A percentile compares a stretch with the other conserved stretches of the same genome.
Evolutionary conservation across 768 basidiomycete species (phyloP).

Genomic region (Collybia nuda): DNA sequence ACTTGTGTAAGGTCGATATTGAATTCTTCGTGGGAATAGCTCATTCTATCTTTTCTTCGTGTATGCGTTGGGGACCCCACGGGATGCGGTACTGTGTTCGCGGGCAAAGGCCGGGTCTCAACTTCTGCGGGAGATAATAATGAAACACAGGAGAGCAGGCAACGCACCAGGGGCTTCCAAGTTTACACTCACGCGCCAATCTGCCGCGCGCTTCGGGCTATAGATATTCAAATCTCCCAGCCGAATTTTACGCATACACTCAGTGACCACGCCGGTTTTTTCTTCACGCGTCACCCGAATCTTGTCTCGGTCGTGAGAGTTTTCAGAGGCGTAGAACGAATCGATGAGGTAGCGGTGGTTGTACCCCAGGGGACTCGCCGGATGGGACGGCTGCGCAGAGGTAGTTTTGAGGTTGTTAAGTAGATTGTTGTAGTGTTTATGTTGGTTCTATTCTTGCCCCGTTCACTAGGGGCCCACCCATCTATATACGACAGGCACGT

Average conservation of each 20-base stretch:
- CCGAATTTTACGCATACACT: slow-evolving; percentile 76
- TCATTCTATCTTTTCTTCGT: slow-evolving; percentile 86
- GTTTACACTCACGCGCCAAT: slow-evolving; percentile 93
- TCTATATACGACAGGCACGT: slow-evolving; percentile 25
- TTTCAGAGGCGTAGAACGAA: slow-evolving; percentile 62
- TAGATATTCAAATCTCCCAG: slow-evolving; percentile 88
- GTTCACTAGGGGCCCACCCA: no score
- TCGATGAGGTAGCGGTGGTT: slow-evolving; percentile 78
- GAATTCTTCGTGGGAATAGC: slow-evolving; percentile 93
- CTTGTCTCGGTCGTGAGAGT: slow-evolving; percentile 47
- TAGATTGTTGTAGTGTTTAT: slow-evolving; percentile 81
- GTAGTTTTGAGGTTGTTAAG: slow-evolving; percentile 79
- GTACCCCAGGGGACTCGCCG: slow-evolving; percentile 65
- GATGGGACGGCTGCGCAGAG: slow-evolving; percentile 50
- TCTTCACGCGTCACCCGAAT: slow-evolving; percentile 85
- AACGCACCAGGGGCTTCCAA: slow-evolving; percentile 83
- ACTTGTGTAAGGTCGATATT: slow-evolving; percentile 95
- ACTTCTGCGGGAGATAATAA: background rate
- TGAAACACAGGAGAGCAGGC: background rate
- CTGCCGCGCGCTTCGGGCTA: slow-evolving; percentile 77
- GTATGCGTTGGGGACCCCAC: slow-evolving; percentile 58
- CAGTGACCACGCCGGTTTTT: slow-evolving; percentile 61
- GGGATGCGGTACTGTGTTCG: slow-evolving; percentile 58
- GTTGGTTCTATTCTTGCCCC: slow-evolving; percentile 59
- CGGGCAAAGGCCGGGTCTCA: background rate